These are phyloP conservation scores for Coniosporium tulheliwenetii DNA, from an alignment of 2,329 filamentous ascomycete genomes.

Conservation along the genomic window DNA sequence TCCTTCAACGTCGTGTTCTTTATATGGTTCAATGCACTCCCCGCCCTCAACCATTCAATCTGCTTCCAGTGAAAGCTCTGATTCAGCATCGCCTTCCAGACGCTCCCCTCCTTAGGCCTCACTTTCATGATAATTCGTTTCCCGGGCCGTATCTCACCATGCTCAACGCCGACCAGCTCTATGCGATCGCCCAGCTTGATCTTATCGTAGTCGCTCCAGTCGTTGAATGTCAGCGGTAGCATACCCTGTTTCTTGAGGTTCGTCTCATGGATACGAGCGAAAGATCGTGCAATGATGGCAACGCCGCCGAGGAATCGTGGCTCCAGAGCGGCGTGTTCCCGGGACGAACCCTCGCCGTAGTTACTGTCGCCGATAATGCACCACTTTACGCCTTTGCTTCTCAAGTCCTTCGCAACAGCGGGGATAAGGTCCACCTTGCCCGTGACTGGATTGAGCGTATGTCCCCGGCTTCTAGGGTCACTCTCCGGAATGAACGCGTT, in stretches of 20 bases:
- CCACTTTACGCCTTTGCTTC: conserved; percentile 10
- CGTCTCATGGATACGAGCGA: conserved; percentile 15
- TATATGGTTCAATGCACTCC: conserved; percentile 17
- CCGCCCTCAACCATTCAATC: conserved; percentile 17
- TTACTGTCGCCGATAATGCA: conserved; percentile 20
- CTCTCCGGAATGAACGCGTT: conserved; percentile 10
- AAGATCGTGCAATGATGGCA: conserved; percentile 11
- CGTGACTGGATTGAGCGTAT: conserved; percentile 10
- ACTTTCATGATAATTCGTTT: conserved; percentile 16
- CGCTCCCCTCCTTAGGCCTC: conserved; percentile 7
- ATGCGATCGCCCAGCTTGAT: conserved; percentile 9
- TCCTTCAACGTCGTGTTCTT: no score
- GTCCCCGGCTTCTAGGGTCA: conserved; percentile 6
- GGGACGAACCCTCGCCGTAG: conserved; percentile 12
- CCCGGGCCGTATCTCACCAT: conserved; percentile 10
- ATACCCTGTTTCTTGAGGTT: conserved; percentile 17
- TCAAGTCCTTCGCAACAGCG: conserved; percentile 12
- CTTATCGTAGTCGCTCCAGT: conserved; percentile 8
- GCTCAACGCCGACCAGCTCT: conserved; percentile 7
- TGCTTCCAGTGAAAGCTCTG: conserved; percentile 18
- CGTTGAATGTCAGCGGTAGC: conserved; percentile 11
- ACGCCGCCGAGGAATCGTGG: conserved; percentile 11
- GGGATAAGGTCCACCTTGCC: conserved; percentile 10
- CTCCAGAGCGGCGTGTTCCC: conserved; percentile 14
- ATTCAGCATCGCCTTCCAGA: conserved; percentile 15